These are phyloP conservation scores for Albizia julibrissin DNA, from an alignment of 306 rosid species.

Conservation along the genomic window DNA sequence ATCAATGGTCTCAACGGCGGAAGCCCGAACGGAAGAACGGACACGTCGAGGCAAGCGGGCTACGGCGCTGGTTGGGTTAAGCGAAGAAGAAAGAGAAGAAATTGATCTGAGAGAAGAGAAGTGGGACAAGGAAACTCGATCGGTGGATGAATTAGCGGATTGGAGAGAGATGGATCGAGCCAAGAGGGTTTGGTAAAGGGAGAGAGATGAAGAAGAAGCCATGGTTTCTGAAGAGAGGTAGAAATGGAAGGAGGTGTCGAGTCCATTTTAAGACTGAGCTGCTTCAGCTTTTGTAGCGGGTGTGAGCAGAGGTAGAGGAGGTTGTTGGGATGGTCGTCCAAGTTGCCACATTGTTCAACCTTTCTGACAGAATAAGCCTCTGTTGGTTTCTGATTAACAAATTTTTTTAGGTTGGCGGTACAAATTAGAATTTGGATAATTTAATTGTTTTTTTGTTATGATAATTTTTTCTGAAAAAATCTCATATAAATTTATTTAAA, in stretches of 20 bases:
- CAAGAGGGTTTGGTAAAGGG: slow-evolving; percentile 73
- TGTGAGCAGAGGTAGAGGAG: neutral
- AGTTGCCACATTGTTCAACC: neutral
- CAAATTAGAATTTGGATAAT: no score
- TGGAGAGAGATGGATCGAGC: slow-evolving; percentile 56
- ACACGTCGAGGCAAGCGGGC: slow-evolving; percentile 12
- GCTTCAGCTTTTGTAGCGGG: neutral
- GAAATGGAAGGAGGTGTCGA: neutral
- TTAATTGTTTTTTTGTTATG: no score
- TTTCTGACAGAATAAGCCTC: no score
- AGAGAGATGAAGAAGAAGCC: slow-evolving; percentile 79
- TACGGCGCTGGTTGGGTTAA: neutral
- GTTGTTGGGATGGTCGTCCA: neutral
- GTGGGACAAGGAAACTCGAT: slow-evolving; percentile 55
- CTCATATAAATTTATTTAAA: no score
- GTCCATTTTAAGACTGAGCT: neutral
- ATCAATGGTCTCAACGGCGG: slow-evolving; percentile 52
- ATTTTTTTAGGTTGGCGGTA: no score
- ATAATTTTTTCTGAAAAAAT: no score
- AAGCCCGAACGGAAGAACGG: slow-evolving; percentile 43
- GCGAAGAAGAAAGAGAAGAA: slow-evolving; percentile 10
- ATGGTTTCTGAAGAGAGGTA: slow-evolving; percentile 36
- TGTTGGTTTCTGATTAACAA: no score
- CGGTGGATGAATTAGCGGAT: slow-evolving; percentile 53
- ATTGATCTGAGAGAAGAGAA: slow-evolving; percentile 49